Base-by-base conservation (phyloP, 805 yeast genomes). In the Candida coquimbonensis region DNA sequence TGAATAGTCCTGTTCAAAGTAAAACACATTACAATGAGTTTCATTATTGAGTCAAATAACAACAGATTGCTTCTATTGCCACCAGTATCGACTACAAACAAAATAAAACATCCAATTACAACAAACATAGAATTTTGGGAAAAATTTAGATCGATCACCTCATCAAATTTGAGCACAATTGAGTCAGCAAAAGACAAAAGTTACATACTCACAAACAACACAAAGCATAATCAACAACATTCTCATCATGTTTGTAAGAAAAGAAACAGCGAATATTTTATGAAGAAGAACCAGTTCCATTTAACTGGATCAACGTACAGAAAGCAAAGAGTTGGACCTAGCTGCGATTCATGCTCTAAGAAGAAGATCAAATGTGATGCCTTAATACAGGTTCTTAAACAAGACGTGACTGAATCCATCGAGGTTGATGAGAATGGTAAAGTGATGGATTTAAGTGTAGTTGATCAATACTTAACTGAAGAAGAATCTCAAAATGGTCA, bases 251-350 rank as follows among this genome's bases (percentile, higher is more conserved):
- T 8, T 2, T 36, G 27, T 21, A 36, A n/a, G 24, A 36, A 16
- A 36, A 36, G 27, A 36, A 36, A 36, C 7, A 36, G 38, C 19
- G 38, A 21, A 12, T 9, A 9, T 21, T 11, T 5, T 21, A 33
- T 29, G 26, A 77, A 60, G 76, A 24, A 39, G 4, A 21, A 13
- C 17, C 32, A 32, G 24, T 36, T 35, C 29, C 47, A 44, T n/a
- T 33, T 40, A 11, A 39, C 47, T 25, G 47, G 44, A 7, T 35
- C 24, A 11, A 40, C 48, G 5, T 40, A 25, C 17, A 45, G 44
- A 21, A 45, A 40, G n/a, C 49, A 46, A 34, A 39, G 49, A 40
- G 34, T 40, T 9, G 49, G 49, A 2, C 49, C 49, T 16, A 42
- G 46, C 14, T 46, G 49, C 16, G 49, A 46, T 19, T 24, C 17